These are phyloP conservation scores for Botryotinia convoluta DNA, from an alignment of 2,329 filamentous ascomycete genomes.

Conservation along the genomic window DNA sequence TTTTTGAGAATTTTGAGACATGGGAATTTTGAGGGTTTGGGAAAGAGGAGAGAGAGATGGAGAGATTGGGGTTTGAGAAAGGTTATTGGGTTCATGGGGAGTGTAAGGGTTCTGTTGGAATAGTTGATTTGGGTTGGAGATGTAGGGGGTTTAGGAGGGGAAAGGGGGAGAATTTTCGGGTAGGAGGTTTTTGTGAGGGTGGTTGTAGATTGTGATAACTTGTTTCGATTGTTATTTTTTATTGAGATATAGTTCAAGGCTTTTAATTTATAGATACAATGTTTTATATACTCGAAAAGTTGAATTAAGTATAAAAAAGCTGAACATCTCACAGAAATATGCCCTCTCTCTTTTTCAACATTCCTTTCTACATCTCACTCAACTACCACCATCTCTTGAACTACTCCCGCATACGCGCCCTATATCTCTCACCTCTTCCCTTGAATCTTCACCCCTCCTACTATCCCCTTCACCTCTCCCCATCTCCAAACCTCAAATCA, in stretches of 20 bases:
- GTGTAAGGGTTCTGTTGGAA: not conserved
- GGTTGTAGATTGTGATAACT: not conserved
- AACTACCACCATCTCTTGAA: not conserved
- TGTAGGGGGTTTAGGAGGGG: not conserved
- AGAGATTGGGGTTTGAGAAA: not conserved
- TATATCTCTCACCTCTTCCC: not conserved
- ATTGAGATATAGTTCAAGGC: too few species aligned
- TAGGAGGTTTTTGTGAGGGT: not conserved
- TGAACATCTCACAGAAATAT: accelerated
- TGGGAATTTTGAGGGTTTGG: not conserved
- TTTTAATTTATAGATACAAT: not conserved
- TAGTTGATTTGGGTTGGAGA: not conserved
- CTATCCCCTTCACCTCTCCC: not conserved
- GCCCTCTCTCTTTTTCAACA: too few species aligned
- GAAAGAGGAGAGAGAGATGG: accelerated
- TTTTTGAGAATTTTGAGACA: not conserved
- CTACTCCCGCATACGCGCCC: not conserved
- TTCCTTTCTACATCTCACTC: not conserved
- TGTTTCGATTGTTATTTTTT: not conserved
- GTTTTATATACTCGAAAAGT: not conserved
- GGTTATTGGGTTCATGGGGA: accelerated
- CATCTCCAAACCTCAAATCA: not conserved
- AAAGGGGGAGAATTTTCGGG: not conserved
- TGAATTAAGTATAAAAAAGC: not conserved
- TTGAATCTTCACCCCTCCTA: too few species aligned